Conservation (phyloP, 78 protist species). For the Dictyostelium intermedium region DNA sequence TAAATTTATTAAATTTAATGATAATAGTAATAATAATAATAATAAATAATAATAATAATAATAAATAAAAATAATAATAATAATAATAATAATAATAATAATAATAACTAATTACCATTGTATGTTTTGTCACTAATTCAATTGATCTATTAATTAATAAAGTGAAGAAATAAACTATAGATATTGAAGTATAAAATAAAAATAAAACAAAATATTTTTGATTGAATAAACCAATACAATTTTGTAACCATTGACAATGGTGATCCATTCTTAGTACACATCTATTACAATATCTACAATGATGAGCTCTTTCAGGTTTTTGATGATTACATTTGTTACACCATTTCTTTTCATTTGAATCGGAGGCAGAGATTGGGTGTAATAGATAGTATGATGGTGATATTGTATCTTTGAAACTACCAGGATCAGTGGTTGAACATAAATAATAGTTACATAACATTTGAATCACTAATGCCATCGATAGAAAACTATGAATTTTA, state of each 20-base stretch:
- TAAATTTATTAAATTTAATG: background rate
- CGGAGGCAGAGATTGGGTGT: background rate
- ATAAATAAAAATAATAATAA: background rate
- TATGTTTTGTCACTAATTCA: background rate
- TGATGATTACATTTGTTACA: conserved; percentile 68
- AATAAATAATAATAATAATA: background rate
- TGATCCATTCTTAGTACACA: conserved; percentile 90
- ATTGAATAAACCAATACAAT: conserved; percentile 86
- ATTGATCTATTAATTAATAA: conserved; percentile 23
- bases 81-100: background rate
- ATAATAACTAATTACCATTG: background rate
- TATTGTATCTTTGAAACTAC: conserved; percentile 31
- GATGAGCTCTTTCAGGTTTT: conserved; percentile 91
- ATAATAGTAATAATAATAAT: background rate
- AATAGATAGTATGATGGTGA: conserved; percentile 54
- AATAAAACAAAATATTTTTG: conserved; percentile 85
- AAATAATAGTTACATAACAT: conserved; percentile 30
- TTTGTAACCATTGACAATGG: conserved; percentile 89
- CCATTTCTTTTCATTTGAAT: background rate
- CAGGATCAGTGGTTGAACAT: conserved; percentile 35
- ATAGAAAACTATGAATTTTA: conserved; percentile 1
- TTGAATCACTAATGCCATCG: background rate
- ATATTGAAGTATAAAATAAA: conserved; percentile 65
- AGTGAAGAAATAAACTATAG: conserved; percentile 48
- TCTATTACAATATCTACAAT: conserved; percentile 83